Base-by-base conservation (phyloP, 305 asterid genomes). In the Solanum aculeatissimum region DNA sequence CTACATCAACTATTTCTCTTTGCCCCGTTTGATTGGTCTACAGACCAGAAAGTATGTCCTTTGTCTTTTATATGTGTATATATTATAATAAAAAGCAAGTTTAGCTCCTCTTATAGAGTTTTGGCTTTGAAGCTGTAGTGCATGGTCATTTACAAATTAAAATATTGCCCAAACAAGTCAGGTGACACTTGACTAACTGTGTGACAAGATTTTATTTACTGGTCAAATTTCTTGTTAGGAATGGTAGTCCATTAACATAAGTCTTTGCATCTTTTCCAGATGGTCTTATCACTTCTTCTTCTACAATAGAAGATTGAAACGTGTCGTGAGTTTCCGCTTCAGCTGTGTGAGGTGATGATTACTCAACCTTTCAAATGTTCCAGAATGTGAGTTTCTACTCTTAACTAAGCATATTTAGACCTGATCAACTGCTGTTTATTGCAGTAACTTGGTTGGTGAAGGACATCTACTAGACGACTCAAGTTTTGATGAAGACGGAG, bases 281-380 rank as follows among this genome's bases (percentile, higher is more conserved):
- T 97, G 98, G 98, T 93, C 98, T 2, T 94, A 91, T 85, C 95
- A 95, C 91, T 94, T 95, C 92, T 95, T 97, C 93, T 97, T 97
- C 93, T 97, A 97, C 94, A 94, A 95, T 84, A 90, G 97, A 87
- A 94, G 89, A 88, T 92, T 94, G 87, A 95, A 92, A 89, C 97
- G 98, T 4, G 94, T 97, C 38, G 97, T 95, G 74, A 94, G 95
- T 94, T 94, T 95, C 81, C 97, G 93, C 63, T 97, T 95, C 88
- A 89, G 97, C 95, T 97, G 99, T 85, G 69, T 92, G 86, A 97
- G 99, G 98, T 95, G 91, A 86, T 95, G 91, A 86, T 84, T 53
- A n/a, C 16, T 15, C 65, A 45, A 60, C 70, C 65, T 55, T 35
- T 58, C 8, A 13, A 58, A 55, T 42, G n/a, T 65, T 60, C 45